Evolutionary conservation across 164 flowering plant species (phyloP), one percentile per base, ranked within the genome.

Genomic region (Magnolia officinalis): DNA sequence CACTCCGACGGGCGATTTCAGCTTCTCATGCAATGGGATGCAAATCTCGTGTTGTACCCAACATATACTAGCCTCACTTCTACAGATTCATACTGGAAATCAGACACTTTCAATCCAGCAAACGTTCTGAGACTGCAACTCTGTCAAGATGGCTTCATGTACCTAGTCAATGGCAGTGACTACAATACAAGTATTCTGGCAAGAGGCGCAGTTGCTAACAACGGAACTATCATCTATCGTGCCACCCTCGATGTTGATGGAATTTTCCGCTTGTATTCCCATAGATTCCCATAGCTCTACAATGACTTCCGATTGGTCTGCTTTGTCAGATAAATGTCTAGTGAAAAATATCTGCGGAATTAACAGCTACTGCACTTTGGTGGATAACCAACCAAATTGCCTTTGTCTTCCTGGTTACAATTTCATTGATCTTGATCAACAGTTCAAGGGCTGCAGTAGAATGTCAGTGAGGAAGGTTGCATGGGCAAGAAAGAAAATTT

Each of bases 341-440:
- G 76, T 75, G n/a, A 81, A 76, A 16, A 70, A 72, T 2, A 6
- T 72, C 23, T 81, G 83, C 16, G 80, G 80, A 23, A 2, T 10
- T 6, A 65, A 65, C 37, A 65, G 68, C 68, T 65, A 65, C 26
- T 65, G 68, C 68, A 65, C 10, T 23, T 24, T 20, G 26, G 14
- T 23, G 16, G 37, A 21, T 24, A 7, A 0, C 13, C 1, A 11
- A 0, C 10, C 0, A 2, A 0, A 55, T 10, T 65, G 68, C 68
- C 6, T 24, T 23, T 65, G 68, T 65, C 68, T 23, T 2, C 11
- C 37, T 65, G 68, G 68, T 10, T 65, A 65, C 68, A 24, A 23
- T 13, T 65, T 65, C 18, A 24, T 7, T 5, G 29, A 65, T 23
- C 29, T 0, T 0, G 20, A 20, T 0, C 68, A 23, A 10, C 5